phyloP scores from a whole-genome alignment of 768 basidiomycete genomes.

The Russula compacta region DNA sequence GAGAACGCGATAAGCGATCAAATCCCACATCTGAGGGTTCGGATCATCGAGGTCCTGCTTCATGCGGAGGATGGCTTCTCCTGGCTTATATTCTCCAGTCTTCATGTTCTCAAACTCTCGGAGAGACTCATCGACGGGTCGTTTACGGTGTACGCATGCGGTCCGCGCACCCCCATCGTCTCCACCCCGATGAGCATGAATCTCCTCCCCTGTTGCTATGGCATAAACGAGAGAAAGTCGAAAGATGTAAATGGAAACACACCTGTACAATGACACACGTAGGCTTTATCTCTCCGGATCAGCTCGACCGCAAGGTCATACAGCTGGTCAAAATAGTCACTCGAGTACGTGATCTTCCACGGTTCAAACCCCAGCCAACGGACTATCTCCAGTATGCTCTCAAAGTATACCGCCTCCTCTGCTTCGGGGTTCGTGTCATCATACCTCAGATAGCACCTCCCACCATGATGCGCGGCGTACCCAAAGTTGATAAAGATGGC shows the following conservation, averaged over 20 bases:
- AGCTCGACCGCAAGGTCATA: conserved; percentile 83
- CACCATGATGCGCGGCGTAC: conserved; percentile 92
- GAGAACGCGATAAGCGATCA: conserved; percentile 92
- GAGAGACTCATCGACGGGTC: conserved; percentile 83
- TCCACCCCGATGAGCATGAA: conserved; percentile 81
- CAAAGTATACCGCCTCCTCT: conserved; percentile 93
- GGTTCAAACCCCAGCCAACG: conserved; percentile 98
- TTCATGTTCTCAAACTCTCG: conserved; percentile 89
- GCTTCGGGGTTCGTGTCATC: conserved; percentile 99
- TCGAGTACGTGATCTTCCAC: conserved; percentile 98
- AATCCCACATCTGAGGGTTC: conserved; percentile 99
- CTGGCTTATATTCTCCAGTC: conserved; percentile 80
- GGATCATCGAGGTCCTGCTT: conserved; percentile 89
- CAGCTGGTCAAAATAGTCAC: conserved; percentile 87
- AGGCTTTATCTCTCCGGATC: conserved; percentile 85
- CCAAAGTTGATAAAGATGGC: conserved; percentile 98
- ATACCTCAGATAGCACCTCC: conserved; percentile 87
- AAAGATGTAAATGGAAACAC: conserved; percentile 26
- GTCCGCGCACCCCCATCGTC: conserved; percentile 67
- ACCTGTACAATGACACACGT: conserved; percentile 96
- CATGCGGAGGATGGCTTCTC: conserved; percentile 92
- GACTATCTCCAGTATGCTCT: conserved; percentile 90
- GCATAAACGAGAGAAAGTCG: not conserved
- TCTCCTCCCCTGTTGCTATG: conserved; percentile 68
- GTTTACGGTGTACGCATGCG: conserved; percentile 78